Evolutionary conservation across 2,329 filamentous ascomycete genomes (phyloP).

Genomic region (Diaporthe sp.): DNA sequence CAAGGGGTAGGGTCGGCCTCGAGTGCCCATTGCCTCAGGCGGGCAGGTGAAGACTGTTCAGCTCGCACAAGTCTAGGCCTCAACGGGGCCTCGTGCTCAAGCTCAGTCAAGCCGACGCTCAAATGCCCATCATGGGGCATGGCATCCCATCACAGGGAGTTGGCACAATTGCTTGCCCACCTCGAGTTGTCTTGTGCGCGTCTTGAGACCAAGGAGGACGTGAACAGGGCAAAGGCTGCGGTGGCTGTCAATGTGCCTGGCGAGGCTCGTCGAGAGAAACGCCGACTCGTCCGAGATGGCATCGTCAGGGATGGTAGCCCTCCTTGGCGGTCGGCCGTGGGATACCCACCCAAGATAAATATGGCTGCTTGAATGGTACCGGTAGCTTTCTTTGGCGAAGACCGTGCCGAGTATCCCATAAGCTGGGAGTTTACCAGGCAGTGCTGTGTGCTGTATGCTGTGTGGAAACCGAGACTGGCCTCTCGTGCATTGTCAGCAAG

Average conservation of each 20-base stretch:
- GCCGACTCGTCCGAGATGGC: constrained; percentile 27
- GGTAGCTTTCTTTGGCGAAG: neutral
- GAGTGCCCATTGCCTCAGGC: neutral
- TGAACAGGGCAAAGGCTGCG: neutral
- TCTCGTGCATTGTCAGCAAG: constrained; percentile 2
- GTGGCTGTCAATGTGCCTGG: neutral
- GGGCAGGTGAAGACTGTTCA: constrained; percentile 18
- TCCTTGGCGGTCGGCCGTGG: neutral
- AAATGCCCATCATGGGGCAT: neutral
- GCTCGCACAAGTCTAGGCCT: constrained; percentile 32
- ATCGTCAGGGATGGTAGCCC: constrained; percentile 27
- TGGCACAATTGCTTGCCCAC: neutral
- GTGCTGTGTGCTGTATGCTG: neutral
- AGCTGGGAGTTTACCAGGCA: neutral
- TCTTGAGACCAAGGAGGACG: neutral
- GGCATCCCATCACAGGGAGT: neutral
- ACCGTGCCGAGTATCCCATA: too few species aligned
- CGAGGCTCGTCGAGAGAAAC: constrained; percentile 1
- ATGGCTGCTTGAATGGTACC: neutral
- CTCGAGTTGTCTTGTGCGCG: neutral
- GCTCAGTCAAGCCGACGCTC: neutral
- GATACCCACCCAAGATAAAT: neutral
- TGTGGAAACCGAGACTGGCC: neutral
- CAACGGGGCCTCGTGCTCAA: constrained; percentile 17
- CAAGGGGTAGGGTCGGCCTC: constrained; percentile 27